Base-by-base conservation (phyloP, 75 land plant genomes). In the Selaginella moellendorffii region DNA sequence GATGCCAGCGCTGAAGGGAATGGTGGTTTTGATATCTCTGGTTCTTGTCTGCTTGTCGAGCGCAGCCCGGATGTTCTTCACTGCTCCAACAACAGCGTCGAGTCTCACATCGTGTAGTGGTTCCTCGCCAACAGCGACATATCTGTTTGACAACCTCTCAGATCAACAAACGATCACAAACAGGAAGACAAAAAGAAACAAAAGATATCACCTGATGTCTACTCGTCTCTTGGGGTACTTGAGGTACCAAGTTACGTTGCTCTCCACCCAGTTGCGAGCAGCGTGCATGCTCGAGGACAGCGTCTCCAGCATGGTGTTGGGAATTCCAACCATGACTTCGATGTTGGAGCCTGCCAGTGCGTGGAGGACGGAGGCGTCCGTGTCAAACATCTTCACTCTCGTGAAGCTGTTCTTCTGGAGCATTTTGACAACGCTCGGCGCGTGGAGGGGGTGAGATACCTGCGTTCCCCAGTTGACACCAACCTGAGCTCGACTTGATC, bases 331-430 rank as follows among this genome's bases (percentile, higher is more conserved):
- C 81, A 83, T 85, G 26, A 83, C 79, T 63, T 85, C 83, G 30
- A 85, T 78, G 59, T 80, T 72, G 1, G 69, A 69, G 5, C 75
- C 81, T 0, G 79, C 86, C 22, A 85, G 63, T 0, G 77, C 66
- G 2, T 51, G 65, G 53, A 85, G 24, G 20, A 71, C 65, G 22
- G 54, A 31, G 12, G 24, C 27, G 25, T 80, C 83, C 1, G 79
- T 71, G 52, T 85, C 83, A 66, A 85, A 85, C 53, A 85, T 74
- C 79, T 85, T 85, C 62, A 83, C 83, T 68, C 78, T 80, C n/a
- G 54, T 66, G 26, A 83, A 60, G 21, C 64, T 64, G 31, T 83
- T 85, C 64, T 72, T 83, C 56, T 71, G 73, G 26, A 83, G 65
- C 83, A 85, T 52, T 28, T 67, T 68, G 23, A 65, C 80, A n/a